A percentile compares a stretch with the other conserved stretches of the same genome.
phyloP scores from a whole-genome alignment of 345 rosid species.

The Erodium maritimum region DNA sequence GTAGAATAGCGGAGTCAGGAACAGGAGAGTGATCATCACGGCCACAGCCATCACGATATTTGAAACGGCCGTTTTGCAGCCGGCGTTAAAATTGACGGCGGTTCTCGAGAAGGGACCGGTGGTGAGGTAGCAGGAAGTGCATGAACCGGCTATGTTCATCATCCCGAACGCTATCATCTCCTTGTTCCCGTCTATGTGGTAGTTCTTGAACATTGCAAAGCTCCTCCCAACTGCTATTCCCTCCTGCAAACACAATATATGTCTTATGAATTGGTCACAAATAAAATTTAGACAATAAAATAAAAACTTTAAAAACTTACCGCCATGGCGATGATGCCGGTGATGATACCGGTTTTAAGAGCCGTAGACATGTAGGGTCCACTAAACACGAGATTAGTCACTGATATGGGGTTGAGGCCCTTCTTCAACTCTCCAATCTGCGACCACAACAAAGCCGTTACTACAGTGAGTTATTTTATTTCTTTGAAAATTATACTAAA shows the following conservation, averaged over 20 bases:
- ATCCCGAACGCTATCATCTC: conserved; percentile 89
- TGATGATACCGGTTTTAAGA: conserved; percentile 61
- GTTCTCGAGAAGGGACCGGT: conserved; percentile 91
- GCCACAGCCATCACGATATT: conserved; percentile 80
- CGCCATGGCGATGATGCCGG: conserved; percentile 76
- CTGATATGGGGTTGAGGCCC: conserved; percentile 72
- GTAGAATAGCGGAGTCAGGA: conserved; percentile 65
- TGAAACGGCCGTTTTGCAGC: conserved; percentile 81
- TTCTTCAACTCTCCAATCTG: conserved; percentile 79
- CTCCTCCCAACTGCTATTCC: conserved; percentile 95
- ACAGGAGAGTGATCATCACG: conserved; percentile 50
- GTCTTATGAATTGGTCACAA: background rate
- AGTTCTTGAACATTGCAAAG: conserved; percentile 81
- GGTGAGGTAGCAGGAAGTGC: conserved; percentile 80
- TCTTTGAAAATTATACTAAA: background rate
- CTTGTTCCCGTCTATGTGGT: conserved; percentile 84
- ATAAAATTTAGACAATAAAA: background rate
- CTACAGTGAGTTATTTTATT: too few relatives aligned
- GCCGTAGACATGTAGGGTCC: conserved; percentile 42
- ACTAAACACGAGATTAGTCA: conserved; percentile 43
- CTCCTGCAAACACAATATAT: conserved; percentile 32
- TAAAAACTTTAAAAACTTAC: conserved; percentile 23
- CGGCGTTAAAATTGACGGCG: conserved; percentile 87
- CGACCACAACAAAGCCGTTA: conserved; percentile 1
- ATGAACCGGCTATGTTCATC: conserved; percentile 84